These are phyloP conservation scores for Suhomyces vadensis DNA, from an alignment of 805 yeast species.

Conservation along the genomic window DNA sequence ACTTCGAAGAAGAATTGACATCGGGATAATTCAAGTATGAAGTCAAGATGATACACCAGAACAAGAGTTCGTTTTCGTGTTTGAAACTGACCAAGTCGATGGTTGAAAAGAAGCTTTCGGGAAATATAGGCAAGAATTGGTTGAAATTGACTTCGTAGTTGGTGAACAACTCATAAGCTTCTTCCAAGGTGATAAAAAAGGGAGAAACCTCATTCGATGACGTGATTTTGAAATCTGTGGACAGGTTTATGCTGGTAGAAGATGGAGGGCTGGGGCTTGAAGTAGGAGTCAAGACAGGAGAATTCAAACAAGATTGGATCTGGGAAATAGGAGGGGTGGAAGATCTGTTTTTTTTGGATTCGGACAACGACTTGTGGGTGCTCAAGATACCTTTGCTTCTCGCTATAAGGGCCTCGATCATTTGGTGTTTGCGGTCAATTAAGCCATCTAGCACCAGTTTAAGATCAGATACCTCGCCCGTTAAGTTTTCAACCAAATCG, in stretches of 20 bases:
- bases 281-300: slow-evolving; percentile 7
- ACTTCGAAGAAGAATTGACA: slow-evolving; percentile 16
- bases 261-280: slow-evolving; percentile 4
- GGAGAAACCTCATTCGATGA: slow-evolving; percentile 1
- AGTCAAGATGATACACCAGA: slow-evolving; percentile 43
- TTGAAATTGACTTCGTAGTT: slow-evolving; percentile 32
- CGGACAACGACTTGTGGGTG: slow-evolving; percentile 1
- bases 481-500: slow-evolving; percentile 27
- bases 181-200: slow-evolving; percentile 11
- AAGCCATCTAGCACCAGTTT: slow-evolving; percentile 24
- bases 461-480: slow-evolving; percentile 26
- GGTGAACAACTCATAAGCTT: slow-evolving; percentile 15
- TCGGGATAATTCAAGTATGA: slow-evolving; percentile 28
- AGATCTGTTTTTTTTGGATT: background rate
- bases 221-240: background rate
- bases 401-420: slow-evolving; percentile 17
- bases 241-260: background rate
- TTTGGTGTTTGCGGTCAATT: slow-evolving; percentile 21
- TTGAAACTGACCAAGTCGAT: slow-evolving; percentile 14
- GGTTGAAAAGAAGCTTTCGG: slow-evolving; percentile 18
- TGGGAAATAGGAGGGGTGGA: slow-evolving; percentile 14
- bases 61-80: slow-evolving; percentile 35
- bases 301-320: slow-evolving; percentile 15
- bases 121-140: slow-evolving; percentile 33
- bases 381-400: slow-evolving; percentile 6